Conservation (phyloP, 768 basidiomycete genomes). For the Coprinopsis sp. region DNA sequence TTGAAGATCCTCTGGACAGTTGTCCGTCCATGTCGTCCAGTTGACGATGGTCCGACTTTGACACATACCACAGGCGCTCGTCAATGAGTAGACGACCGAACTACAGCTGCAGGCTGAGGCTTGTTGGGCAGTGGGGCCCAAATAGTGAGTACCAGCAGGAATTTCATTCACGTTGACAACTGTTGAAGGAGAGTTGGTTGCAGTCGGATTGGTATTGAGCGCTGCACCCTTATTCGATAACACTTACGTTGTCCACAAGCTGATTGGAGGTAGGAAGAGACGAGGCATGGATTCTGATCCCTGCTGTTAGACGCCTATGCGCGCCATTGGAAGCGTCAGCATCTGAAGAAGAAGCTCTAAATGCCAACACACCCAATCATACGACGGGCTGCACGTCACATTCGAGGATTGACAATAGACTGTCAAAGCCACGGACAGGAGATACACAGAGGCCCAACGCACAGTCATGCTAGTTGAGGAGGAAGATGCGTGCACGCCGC, state of each 20-base stretch:
- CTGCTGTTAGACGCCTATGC: slow-evolving; percentile 36
- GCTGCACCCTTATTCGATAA: too few relatives aligned
- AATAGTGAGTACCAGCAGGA: slow-evolving; percentile 35
- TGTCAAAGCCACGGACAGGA: slow-evolving; percentile 12
- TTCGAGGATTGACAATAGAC: slow-evolving; percentile 32
- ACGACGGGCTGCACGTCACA: slow-evolving; percentile 33
- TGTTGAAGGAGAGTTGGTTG: slow-evolving; percentile 14
- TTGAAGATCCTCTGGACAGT: slow-evolving; percentile 31
- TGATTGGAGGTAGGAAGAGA: slow-evolving; percentile 45
- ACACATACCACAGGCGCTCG: slow-evolving; percentile 58
- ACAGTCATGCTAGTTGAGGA: too few relatives aligned
- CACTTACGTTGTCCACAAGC: slow-evolving; percentile 34
- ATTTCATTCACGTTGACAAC: slow-evolving; percentile 37
- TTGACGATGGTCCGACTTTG: slow-evolving; percentile 40
- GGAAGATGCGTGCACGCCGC: too few relatives aligned
- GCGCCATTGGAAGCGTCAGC: background rate
- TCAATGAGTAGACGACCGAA: slow-evolving; percentile 50
- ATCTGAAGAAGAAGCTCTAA: background rate
- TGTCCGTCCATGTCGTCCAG: slow-evolving; percentile 34
- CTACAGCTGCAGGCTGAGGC: slow-evolving; percentile 50
- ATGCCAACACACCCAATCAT: slow-evolving; percentile 31
- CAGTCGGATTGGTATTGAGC: background rate
- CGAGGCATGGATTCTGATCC: slow-evolving; percentile 45
- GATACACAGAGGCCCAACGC: slow-evolving; percentile 8
- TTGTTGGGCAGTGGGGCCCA: slow-evolving; percentile 29